A percentile compares a stretch with the other conserved stretches of the same genome.
phyloP scores from a whole-genome alignment of 148 eudicot species.

The Fallopia convolvulus region DNA sequence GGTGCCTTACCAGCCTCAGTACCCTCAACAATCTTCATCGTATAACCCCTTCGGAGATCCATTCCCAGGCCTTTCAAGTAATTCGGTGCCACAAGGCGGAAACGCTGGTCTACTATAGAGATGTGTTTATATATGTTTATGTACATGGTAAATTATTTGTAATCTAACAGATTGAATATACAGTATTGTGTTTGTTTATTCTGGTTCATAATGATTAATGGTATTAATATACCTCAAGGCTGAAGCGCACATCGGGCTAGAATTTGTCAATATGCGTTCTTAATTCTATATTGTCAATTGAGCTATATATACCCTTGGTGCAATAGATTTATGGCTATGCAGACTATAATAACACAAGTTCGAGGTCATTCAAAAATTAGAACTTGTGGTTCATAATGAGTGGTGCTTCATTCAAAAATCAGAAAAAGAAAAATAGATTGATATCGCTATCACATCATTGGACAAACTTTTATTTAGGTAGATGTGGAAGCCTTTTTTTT shows the following conservation, averaged over 20 bases:
- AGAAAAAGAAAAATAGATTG: too few species aligned
- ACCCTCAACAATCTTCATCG: slow-evolving; percentile 30
- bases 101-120: slow-evolving; percentile 47
- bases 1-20: slow-evolving; percentile 32
- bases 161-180: not conserved
- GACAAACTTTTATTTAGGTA: not conserved
- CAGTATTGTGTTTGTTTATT: not conserved
- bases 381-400: too few species aligned
- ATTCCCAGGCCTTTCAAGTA: slow-evolving; percentile 30
- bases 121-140: not conserved
- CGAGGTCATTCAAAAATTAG: too few species aligned
- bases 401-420: too few species aligned
- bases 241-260: not conserved
- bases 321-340: too few species aligned
- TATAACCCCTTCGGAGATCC: slow-evolving; percentile 82
- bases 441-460: not conserved
- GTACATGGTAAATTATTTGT: not conserved
- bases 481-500: not conserved
- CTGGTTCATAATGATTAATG: not conserved
- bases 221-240: not conserved
- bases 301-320: too few species aligned
- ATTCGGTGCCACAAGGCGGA: slow-evolving; percentile 31
- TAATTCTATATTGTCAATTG: too few species aligned
- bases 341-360: too few species aligned
- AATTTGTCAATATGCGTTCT: not conserved